Percentiles rank a stretch among this genome's conserved stretches.
phyloP scores from a whole-genome alignment of 495 filamentous ascomycete species.

The Podospora sp. region DNA sequence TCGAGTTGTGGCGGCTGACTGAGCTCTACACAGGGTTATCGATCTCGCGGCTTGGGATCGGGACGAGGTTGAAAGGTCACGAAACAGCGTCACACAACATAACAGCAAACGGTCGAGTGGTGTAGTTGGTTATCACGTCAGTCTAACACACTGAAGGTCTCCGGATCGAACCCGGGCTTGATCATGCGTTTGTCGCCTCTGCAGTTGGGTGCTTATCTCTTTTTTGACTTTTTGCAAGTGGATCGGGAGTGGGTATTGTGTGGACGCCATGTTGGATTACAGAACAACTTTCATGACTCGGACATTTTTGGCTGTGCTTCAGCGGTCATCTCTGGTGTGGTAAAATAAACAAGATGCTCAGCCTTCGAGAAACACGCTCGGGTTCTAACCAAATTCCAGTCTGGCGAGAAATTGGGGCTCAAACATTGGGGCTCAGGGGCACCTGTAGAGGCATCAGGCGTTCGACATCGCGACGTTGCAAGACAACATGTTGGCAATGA shows the following conservation, averaged over 20 bases:
- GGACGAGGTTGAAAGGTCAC: too few species aligned
- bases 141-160: neutral
- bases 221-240: neutral
- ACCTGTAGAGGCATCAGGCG: too few species aligned
- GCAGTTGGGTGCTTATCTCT: neutral
- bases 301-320: too few species aligned
- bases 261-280: neutral
- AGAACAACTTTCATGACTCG: too few species aligned
- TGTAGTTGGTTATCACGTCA: neutral
- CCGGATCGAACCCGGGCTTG: neutral
- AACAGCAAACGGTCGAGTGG: neutral
- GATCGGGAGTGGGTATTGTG: neutral
- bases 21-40: neutral
- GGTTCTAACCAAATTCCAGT: too few species aligned
- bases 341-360: too few species aligned
- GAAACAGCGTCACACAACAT: neutral
- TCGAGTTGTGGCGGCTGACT: neutral
- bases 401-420: too few species aligned
- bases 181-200: neutral
- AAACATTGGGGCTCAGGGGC: too few species aligned
- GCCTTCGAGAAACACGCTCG: too few species aligned
- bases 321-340: too few species aligned
- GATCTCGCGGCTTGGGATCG: neutral
- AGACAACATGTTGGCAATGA: too few species aligned
- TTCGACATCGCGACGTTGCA: too few species aligned